Percentiles rank a stretch among this genome's conserved stretches.
Conservation (phyloP, 176 grass and related monocot species). For the Stipa capillata region DNA sequence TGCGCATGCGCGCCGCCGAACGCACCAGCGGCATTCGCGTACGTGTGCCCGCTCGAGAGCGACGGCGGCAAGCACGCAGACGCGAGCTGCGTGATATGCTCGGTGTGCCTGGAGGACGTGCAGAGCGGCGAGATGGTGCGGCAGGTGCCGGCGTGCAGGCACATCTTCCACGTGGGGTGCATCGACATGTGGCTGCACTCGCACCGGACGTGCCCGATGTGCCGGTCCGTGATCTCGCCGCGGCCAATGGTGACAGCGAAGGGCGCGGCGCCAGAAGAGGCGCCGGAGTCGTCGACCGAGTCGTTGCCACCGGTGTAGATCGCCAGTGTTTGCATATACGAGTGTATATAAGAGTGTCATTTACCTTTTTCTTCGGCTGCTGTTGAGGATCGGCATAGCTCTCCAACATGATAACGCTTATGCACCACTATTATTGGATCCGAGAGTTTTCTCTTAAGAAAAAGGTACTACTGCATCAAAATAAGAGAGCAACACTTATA, state of each 20-base stretch:
- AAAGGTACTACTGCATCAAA: no score
- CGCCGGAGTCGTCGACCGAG: not conserved
- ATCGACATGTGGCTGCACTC: slow-evolving; percentile 43
- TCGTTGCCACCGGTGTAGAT: slow-evolving; percentile 23
- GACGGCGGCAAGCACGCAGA: not conserved
- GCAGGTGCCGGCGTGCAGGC: slow-evolving; percentile 25
- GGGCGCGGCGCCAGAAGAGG: not conserved
- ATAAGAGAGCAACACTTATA: no score
- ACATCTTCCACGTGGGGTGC: slow-evolving; percentile 36
- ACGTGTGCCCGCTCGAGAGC: not conserved
- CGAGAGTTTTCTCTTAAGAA: no score
- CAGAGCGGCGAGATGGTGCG: slow-evolving; percentile 35
- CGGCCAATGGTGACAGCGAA: not conserved
- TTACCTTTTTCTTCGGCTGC: not conserved
- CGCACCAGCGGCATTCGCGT: slow-evolving; percentile 24
- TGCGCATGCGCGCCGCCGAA: not conserved
- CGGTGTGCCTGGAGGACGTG: slow-evolving; percentile 36
- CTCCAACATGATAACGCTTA: no score
- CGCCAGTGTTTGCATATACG: not conserved
- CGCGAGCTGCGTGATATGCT: not conserved
- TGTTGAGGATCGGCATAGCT: not conserved
- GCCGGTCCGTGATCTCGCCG: slow-evolving; percentile 26
- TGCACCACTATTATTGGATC: no score
- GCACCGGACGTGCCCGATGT: slow-evolving; percentile 44
- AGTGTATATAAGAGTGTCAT: not conserved